phyloP scores from a whole-genome alignment of 2,329 filamentous ascomycete species.

The Teratosphaeria destructans region DNA sequence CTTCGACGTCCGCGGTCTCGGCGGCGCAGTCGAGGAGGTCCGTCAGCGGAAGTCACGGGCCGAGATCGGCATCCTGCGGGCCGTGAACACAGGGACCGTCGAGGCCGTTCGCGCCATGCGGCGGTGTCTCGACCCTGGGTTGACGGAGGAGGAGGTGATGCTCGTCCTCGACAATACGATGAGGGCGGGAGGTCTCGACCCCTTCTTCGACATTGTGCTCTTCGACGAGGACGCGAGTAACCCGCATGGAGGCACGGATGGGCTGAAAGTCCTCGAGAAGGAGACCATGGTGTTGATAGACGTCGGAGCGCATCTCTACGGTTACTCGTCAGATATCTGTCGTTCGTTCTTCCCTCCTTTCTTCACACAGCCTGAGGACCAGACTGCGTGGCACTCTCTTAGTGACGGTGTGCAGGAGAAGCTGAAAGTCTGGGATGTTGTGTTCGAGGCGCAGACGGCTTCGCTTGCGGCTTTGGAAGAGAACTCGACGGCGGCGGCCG shows the following conservation, averaged over 20 bases:
- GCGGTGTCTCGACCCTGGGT: constrained; percentile 22
- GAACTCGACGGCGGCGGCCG: constrained; percentile 46
- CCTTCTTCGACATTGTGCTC: constrained; percentile 55
- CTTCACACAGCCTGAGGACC: constrained; percentile 21
- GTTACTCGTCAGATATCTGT: constrained; percentile 55
- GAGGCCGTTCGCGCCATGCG: constrained; percentile 50
- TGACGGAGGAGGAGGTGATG: constrained; percentile 50
- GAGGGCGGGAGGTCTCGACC: constrained; percentile 42
- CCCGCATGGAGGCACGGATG: constrained; percentile 44
- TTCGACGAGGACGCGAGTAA: constrained; percentile 48
- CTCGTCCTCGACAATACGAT: constrained; percentile 47
- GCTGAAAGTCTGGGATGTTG: constrained; percentile 48
- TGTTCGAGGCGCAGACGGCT: constrained; percentile 51
- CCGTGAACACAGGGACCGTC: constrained; percentile 55
- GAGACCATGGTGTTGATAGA: constrained; percentile 54
- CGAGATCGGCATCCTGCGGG: constrained; percentile 48
- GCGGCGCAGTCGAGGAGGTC: constrained; percentile 46
- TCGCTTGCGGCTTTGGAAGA: constrained; percentile 42
- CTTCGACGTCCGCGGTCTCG: constrained; percentile 47
- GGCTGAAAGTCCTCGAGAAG: constrained; percentile 38
- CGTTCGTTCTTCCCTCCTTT: constrained; percentile 44
- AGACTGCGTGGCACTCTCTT: background rate
- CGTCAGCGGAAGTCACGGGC: constrained; percentile 47
- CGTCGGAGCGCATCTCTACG: constrained; percentile 50
- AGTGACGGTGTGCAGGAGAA: constrained; percentile 33